Evolutionary conservation across 179 eudicot species (phyloP).

Genomic region (Beta corolliflora): DNA sequence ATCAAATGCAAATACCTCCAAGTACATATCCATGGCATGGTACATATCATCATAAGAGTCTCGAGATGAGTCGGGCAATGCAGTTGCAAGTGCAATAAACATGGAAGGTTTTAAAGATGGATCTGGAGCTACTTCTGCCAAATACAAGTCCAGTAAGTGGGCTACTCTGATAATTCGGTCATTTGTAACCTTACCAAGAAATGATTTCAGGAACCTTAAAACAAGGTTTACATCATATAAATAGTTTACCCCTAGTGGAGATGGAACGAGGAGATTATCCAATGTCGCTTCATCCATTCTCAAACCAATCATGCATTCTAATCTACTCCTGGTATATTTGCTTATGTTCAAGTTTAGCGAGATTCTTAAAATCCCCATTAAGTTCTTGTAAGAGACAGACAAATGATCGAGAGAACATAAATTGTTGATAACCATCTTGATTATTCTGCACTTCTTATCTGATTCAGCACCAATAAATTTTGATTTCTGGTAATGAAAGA

Average conservation of each 20-base stretch:
- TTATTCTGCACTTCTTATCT: conserved; percentile 49
- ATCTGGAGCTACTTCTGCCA: conserved; percentile 90
- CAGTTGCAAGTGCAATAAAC: conserved; percentile 52
- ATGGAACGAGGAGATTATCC: conserved; percentile 71
- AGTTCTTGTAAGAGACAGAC: conserved; percentile 52
- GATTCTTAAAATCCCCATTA: conserved; percentile 56
- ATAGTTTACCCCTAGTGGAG: conserved; percentile 46
- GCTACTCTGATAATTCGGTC: conserved; percentile 54
- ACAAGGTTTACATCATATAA: conserved; percentile 72
- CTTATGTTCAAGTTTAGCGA: conserved; percentile 38
- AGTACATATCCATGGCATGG: conserved; percentile 68
- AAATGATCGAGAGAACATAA: conserved; percentile 51
- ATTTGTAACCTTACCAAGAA: conserved; percentile 37
- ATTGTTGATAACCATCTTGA: conserved; percentile 48
- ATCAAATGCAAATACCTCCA: conserved; percentile 52
- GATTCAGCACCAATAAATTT: conserved; percentile 38
- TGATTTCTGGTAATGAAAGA: conserved; percentile 68
- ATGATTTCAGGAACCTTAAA: conserved; percentile 53
- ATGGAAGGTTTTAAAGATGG: conserved; percentile 61
- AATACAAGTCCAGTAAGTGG: conserved; percentile 55
- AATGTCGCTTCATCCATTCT: conserved; percentile 66
- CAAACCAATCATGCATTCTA: conserved; percentile 66
- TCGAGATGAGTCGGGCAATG: conserved; percentile 68
- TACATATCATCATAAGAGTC: conserved; percentile 65
- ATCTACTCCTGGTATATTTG: conserved; percentile 34